Evolutionary conservation across 371 early-diverging fungal genomes (phyloP), one percentile per base, ranked within the genome.

Genomic region (Mucor circinelloides): DNA sequence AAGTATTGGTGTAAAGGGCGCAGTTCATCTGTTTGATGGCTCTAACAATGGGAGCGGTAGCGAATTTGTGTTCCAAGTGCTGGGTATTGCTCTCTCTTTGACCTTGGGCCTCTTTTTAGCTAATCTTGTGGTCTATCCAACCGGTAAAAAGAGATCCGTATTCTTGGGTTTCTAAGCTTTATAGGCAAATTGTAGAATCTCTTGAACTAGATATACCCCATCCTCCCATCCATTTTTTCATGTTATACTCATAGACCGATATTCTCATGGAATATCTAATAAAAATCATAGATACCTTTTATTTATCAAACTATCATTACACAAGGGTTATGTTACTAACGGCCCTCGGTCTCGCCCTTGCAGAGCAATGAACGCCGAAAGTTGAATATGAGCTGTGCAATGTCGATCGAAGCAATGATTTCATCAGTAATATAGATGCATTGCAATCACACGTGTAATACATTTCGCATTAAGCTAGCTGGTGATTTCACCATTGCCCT

Each of bases 1-100:
- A 57, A 77, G 77, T 67, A 46, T 78, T 32, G 73, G 81, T 69
- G 81, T 81, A 0, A 63, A 68, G 40, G 76, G 81, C 15, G 81
- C 74, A 13, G 58, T 79, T 23, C 65, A 62, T 32, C 31, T 79
- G 17, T 79, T 76, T 60, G 80, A 79, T 70, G 79, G 79, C 0
- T 72, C 74, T 6, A 72, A 62, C 44, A 32, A 31, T 7, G 34
- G 44, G 3, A 63, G 60, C 58, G 69, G 73, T 13, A 52, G 71
- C 31, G 58, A 52, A 23, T 79, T 79, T 74, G 77, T 72, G 10
- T 60, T 70, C 56, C 76, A 79, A 67, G 74, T 79, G 15, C 65
- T 79, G 0, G 75, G 71, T 23, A 73, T 76, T 61, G 74, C 75
- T 7, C 40, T 79, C 9, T 76, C 80, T 7, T 67, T 79, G 28